Percentiles rank a stretch among this genome's conserved stretches.
Evolutionary conservation across 164 flowering plant genomes (phyloP).

Genomic region (Cinnamomum micranthum): DNA sequence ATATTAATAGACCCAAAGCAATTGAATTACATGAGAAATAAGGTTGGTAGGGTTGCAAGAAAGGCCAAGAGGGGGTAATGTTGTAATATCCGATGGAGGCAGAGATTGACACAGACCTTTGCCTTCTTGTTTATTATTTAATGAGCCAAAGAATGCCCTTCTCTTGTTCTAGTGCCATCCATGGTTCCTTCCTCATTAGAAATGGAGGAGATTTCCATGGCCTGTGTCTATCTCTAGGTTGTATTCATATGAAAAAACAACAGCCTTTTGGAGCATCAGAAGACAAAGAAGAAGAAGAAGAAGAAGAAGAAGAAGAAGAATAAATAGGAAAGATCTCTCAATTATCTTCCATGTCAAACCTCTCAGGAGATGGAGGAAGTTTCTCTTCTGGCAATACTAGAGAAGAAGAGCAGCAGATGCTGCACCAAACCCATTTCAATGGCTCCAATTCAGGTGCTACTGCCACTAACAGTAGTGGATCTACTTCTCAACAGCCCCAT

Average conservation of each 20-base stretch:
- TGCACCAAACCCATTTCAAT: slow-evolving; percentile 20
- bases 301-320: not conserved
- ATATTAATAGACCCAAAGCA: too few species aligned
- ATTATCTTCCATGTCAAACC: slow-evolving; percentile 50
- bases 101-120: not conserved
- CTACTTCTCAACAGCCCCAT: slow-evolving; percentile 27
- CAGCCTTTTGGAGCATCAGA: slow-evolving; percentile 15
- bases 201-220: slow-evolving; percentile 38
- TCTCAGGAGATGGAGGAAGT: slow-evolving; percentile 48
- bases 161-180: slow-evolving; percentile 12
- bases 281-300: slow-evolving; percentile 1
- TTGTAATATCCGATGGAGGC: not conserved
- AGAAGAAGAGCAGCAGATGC: slow-evolving; percentile 35
- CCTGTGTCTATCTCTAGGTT: slow-evolving; percentile 46
- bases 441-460: slow-evolving; percentile 24
- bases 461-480: slow-evolving; percentile 37
- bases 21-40: too few species aligned
- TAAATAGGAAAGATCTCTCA: not conserved
- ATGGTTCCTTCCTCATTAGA: slow-evolving; percentile 18
- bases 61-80: not conserved
- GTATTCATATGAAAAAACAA: slow-evolving; percentile 15
- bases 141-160: slow-evolving; percentile 36
- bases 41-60: too few species aligned
- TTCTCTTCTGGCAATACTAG: slow-evolving; percentile 61
- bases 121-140: slow-evolving; percentile 13